These are phyloP conservation scores for Penicillium angulare DNA, from an alignment of 495 filamentous ascomycete genomes.

Conservation along the genomic window DNA sequence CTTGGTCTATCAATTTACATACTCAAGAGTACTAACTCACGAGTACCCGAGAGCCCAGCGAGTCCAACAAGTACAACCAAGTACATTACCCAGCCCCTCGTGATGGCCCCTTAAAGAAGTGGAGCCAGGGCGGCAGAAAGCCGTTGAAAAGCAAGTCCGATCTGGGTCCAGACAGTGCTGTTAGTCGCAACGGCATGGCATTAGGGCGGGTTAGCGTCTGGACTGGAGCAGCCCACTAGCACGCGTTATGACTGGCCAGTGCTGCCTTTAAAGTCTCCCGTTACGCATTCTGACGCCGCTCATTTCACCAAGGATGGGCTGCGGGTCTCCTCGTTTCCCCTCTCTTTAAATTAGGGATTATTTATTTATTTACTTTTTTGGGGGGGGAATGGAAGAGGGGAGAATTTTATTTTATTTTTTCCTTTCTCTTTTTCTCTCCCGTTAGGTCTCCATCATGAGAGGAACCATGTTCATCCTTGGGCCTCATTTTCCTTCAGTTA, in stretches of 20 bases:
- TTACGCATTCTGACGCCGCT: constrained; percentile 16
- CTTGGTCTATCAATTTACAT: too few species aligned
- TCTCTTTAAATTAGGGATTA: background rate
- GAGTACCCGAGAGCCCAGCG: too few species aligned
- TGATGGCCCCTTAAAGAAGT: constrained; percentile 17
- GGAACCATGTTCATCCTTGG: too few species aligned
- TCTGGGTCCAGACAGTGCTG: constrained; percentile 20
- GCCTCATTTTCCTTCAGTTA: too few species aligned
- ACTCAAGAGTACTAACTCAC: too few species aligned
- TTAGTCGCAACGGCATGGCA: constrained; percentile 30
- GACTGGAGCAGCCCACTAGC: constrained; percentile 16
- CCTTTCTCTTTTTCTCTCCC: too few species aligned
- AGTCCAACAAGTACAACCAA: constrained; percentile 7
- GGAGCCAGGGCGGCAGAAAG: constrained; percentile 15
- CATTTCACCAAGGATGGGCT: constrained; percentile 29
- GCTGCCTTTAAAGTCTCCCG: constrained; percentile 19
- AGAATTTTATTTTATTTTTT: too few species aligned
- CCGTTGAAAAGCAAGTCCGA: constrained; percentile 22
- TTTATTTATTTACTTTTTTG: too few species aligned
- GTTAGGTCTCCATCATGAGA: too few species aligned
- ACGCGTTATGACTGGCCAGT: constrained; percentile 22
- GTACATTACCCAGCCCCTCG: too few species aligned
- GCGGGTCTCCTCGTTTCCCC: constrained; percentile 11
- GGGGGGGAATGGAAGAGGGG: too few species aligned
- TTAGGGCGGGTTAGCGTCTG: constrained; percentile 24